Evolutionary conservation across 345 rosid species (phyloP), one percentile per base, ranked within the genome.

Genomic region (Boechera retrofracta): DNA sequence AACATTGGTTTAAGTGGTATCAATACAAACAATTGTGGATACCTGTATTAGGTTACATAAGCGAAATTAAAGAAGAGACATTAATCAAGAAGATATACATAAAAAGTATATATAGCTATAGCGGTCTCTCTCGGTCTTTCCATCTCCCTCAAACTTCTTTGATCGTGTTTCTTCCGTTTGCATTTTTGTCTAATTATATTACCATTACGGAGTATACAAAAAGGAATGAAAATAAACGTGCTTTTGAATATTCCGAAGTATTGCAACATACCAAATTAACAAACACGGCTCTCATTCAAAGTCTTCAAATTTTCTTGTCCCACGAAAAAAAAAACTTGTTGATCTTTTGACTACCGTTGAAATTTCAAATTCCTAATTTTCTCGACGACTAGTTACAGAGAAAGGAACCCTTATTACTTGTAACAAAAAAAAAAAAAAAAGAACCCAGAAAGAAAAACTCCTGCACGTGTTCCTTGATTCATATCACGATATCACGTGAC

Each of bases 401-500:
- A 45, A 7, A 45, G 42, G 3, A 39, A 10, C 10, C 36, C 38
- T 15, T 24, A 47, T 53, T 11, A 56, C 33, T 38, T 38, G 10
- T 38, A 2, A 31, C 0, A 31, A 3, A 38, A 3, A 38, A 38
- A 6, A 31, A 54, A 29, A 5, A 54, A 53, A 64, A 0, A 49
- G 24, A 21, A 21, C 72, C 29, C 41, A 33, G 0, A 10, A 26
- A 15, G 10, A 62, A 58, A 49, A 11, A 16, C 42, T 54, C 24
- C 1, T 55, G 6, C 48, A 55, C 48, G 64, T 54, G 57, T 15
- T 64, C 31, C 10, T 44, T n/a, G 58, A 10, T 65, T 13, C 11
- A 3, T 33, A 56, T 10, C 13, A 10, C 44, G 4, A 39, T 3
- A 39, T 39, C 79, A 60, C 33, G 80, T 76, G 45, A 76, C 75